Base-by-base conservation (phyloP, 2,329 filamentous ascomycete species). In the Colletotrichum sidae region DNA sequence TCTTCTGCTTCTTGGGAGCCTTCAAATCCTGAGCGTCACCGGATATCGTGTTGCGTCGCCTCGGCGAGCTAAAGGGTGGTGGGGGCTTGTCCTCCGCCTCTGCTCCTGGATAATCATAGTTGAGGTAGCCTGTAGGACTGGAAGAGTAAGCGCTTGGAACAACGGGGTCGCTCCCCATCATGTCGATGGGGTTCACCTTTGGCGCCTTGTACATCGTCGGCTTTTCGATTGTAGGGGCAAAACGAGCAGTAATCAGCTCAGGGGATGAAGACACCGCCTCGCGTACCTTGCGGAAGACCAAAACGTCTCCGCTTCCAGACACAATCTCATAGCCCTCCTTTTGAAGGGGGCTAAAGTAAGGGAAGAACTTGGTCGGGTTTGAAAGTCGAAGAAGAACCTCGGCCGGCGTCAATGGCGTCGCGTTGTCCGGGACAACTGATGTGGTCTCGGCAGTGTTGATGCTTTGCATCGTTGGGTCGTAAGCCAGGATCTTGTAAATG, bases 401-500 rank as follows among this genome's bases (percentile, higher is more conserved):
- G 8, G 86, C 81, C 1, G 90, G 87, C 0, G 87, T 83, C 25
- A 88, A 75, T 0, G 86, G 78, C 0, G 78, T 72, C n/a, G 85
- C 78, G 6, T 75, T 76, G 53, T 85, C 81, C 1, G 80, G 77
- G 1, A 84, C 82, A 3, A 81, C 76, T 4, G 88, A 89, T 1
- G 83, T 86, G 1, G 88, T 90, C 68, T 90, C 87, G 6, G 87
- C 88, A 3, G 83, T 80, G 47, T 80, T 84, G 70, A 92, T 81
- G 11, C 78, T 79, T 69, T 89, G 83, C 69, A 83, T 88, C 8
- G 79, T 80, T 2, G 86, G 80, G 69, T 92, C 88, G 70, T 89
- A 92, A 2, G 87, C 89, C 6, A 93, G 80, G 39, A 92, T 84
- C 73, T 87, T 91, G 80, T 91, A 92, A 3, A 84, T 61, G 6